Percentiles rank a stretch among this genome's conserved stretches.
Evolutionary conservation across 2,329 filamentous ascomycete species (phyloP).

Genomic region (Colletotrichum echinochloae): DNA sequence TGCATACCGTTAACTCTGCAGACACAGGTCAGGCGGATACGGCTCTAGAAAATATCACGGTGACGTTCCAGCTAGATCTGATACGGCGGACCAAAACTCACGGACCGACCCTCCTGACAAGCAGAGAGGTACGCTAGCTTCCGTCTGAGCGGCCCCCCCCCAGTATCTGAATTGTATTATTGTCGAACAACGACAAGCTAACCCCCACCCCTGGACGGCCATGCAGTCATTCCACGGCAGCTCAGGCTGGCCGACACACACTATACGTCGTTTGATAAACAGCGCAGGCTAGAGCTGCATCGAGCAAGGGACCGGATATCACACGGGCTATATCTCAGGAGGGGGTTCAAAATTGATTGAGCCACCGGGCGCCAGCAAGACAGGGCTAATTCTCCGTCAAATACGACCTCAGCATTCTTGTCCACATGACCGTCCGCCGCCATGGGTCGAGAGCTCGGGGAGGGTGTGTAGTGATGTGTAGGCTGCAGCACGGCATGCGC

Average conservation of each 20-base stretch:
- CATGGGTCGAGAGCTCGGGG: not conserved
- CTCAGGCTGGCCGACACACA: constrained; percentile 2
- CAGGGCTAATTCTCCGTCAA: constrained; percentile 31
- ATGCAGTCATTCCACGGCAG: constrained; percentile 3
- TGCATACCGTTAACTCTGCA: constrained; percentile 24
- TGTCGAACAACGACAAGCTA: constrained; percentile 1
- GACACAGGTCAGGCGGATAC: not conserved
- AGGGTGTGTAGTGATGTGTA: constrained; percentile 26
- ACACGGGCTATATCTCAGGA: constrained; percentile 18
- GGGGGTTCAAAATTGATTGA: constrained; percentile 28
- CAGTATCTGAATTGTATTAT: not conserved
- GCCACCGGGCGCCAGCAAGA: constrained; percentile 10
- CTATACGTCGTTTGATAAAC: constrained; percentile 10
- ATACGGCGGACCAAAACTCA: constrained; percentile 21
- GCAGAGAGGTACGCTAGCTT: constrained; percentile 26
- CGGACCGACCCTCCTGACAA: constrained; percentile 19
- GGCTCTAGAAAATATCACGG: constrained; percentile 16
- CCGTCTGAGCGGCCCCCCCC: constrained; percentile 25
- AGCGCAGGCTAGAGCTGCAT: constrained; percentile 10
- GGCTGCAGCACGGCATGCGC: constrained; percentile 10
- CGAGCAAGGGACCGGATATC: constrained; percentile 10
- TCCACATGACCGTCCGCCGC: constrained; percentile 28
- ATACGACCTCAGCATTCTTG: constrained; percentile 15
- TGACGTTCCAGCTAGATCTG: constrained; percentile 6
- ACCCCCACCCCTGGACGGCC: constrained; percentile 1